Conservation (phyloP, 345 rosid genomes). For the Raphanus sativus region DNA sequence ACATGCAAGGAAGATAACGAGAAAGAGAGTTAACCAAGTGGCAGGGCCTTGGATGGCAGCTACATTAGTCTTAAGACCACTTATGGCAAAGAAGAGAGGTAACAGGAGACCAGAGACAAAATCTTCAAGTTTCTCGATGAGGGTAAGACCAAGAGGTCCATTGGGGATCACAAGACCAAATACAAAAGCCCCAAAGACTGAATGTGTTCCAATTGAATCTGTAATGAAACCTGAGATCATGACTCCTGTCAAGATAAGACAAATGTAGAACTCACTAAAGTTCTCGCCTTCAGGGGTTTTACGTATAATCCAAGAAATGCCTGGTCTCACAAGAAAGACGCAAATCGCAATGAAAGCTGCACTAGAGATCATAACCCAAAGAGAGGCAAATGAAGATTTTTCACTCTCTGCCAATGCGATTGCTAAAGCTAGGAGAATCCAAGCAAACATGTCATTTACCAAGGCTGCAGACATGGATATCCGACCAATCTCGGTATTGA, state of each 20-base stretch:
- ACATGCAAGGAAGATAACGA: constrained; percentile 56
- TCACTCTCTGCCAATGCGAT: constrained; percentile 76
- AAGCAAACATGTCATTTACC: constrained; percentile 84
- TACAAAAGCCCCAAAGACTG: constrained; percentile 90
- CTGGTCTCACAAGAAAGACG: constrained; percentile 64
- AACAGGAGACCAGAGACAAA: constrained; percentile 91
- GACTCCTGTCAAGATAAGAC: constrained; percentile 87
- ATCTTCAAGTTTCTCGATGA: constrained; percentile 91
- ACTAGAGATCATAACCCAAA: constrained; percentile 71
- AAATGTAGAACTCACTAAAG: constrained; percentile 71
- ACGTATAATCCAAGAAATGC: constrained; percentile 62
- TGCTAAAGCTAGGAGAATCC: constrained; percentile 81
- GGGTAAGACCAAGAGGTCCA: constrained; percentile 85
- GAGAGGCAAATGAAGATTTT: constrained; percentile 52
- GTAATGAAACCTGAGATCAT: constrained; percentile 93
- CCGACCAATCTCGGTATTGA: constrained; percentile 84
- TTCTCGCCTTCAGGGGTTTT: constrained; percentile 92
- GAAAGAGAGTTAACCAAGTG: constrained; percentile 52
- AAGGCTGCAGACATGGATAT: constrained; percentile 92
- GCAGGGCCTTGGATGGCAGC: constrained; percentile 39
- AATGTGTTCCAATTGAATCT: constrained; percentile 93
- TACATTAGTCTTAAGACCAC: constrained; percentile 81
- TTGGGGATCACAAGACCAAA: constrained; percentile 87
- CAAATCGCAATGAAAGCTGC: constrained; percentile 53
- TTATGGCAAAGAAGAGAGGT: constrained; percentile 91